Conservation (phyloP, 371 early-diverging fungal genomes). For the Dinochytrium kinnereticum region DNA sequence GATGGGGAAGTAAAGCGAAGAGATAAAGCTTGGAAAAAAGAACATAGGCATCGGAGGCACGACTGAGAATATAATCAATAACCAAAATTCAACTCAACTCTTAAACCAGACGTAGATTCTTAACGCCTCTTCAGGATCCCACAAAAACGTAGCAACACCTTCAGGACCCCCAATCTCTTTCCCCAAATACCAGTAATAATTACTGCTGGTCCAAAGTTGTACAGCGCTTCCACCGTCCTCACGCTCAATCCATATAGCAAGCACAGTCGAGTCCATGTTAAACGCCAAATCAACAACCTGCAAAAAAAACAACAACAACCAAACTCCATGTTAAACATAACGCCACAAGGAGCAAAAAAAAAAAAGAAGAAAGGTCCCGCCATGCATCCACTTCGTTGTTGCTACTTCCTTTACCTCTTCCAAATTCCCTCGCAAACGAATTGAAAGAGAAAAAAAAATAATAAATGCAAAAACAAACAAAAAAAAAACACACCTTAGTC, state of each 20-base stretch:
- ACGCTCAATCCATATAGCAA: slow-evolving; percentile 58
- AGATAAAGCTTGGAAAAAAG: not conserved
- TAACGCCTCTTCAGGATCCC: slow-evolving; percentile 77
- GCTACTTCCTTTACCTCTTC: no score
- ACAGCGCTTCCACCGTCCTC: slow-evolving; percentile 43
- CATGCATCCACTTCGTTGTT: no score
- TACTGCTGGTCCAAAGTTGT: slow-evolving; percentile 90
- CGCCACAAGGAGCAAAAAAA: no score
- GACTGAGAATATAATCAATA: no score
- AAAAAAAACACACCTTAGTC: not conserved
- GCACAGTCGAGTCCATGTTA: slow-evolving; percentile 86
- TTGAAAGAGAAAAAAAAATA: no score
- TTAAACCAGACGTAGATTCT: slow-evolving; percentile 62
- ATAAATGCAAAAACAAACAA: no score
- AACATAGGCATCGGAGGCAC: no score
- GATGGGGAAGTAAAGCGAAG: no score
- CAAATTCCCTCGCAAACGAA: no score
- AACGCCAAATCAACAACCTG: slow-evolving; percentile 68
- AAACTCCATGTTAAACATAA: no score
- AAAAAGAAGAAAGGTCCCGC: no score
- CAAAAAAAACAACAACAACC: no score
- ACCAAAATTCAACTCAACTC: slow-evolving; percentile 6
- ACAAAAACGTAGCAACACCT: slow-evolving; percentile 57
- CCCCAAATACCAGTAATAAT: slow-evolving; percentile 96
- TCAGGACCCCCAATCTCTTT: slow-evolving; percentile 64